phyloP scores from a whole-genome alignment of 2,329 filamentous ascomycete genomes.

The Sporothrix inflata region DNA sequence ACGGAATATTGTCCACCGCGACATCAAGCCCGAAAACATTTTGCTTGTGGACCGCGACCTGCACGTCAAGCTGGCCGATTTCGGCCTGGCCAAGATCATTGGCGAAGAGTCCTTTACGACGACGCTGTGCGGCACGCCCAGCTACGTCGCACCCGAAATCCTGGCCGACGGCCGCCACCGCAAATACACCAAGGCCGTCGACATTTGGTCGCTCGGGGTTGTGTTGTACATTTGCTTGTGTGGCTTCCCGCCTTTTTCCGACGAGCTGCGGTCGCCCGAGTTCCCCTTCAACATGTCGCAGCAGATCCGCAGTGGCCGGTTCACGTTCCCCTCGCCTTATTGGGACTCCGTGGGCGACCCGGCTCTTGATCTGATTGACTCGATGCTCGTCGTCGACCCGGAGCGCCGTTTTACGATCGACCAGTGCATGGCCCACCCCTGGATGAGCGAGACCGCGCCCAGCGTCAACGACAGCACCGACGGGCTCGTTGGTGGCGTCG shows the following conservation, averaged over 20 bases:
- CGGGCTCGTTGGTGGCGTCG: conserved; percentile 85
- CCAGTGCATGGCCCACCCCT: conserved; percentile 87
- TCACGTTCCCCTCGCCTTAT: conserved; percentile 95
- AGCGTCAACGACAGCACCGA: conserved; percentile 84
- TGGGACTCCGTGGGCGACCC: conserved; percentile 88
- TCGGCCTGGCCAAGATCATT: conserved; percentile 96
- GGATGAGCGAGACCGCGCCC: conserved; percentile 68
- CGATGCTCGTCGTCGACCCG: conserved; percentile 88
- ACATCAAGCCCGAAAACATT: conserved; percentile 98
- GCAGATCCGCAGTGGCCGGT: conserved; percentile 85
- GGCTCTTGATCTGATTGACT: conserved; percentile 89
- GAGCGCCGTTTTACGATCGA: conserved; percentile 85
- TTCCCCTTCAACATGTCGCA: conserved; percentile 86
- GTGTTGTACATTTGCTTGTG: conserved; percentile 97
- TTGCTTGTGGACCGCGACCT: conserved; percentile 82
- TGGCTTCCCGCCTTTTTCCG: conserved; percentile 95
- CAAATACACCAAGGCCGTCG: conserved; percentile 92
- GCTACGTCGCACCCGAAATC: conserved; percentile 95
- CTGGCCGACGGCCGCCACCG: conserved; percentile 79
- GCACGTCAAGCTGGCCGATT: conserved; percentile 90
- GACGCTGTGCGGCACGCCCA: conserved; percentile 93
- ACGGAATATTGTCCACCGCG: conserved; percentile 93
- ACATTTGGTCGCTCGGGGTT: conserved; percentile 96
- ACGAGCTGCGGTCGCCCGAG: conserved; percentile 80
- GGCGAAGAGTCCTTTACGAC: conserved; percentile 98